Percentiles rank a stretch among this genome's conserved stretches.
Evolutionary conservation across 345 rosid genomes (phyloP).

Genomic region (Erodium maritimum): DNA sequence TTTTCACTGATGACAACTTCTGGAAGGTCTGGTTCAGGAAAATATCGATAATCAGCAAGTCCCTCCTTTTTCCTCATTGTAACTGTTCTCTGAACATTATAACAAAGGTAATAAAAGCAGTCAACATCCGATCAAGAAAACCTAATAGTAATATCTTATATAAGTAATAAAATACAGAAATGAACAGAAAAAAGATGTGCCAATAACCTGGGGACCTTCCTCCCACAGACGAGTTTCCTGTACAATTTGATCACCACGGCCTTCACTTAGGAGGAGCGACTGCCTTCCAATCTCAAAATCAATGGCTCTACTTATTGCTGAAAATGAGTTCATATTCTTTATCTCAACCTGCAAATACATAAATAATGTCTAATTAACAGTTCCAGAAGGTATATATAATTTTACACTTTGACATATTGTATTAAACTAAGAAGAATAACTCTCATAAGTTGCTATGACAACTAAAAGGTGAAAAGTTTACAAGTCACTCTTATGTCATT

Average conservation of each 20-base stretch:
- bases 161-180: not conserved
- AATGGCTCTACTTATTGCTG: constrained; percentile 74
- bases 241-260: constrained; percentile 54
- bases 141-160: not conserved
- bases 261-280: constrained; percentile 52
- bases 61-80: constrained; percentile 97
- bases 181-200: not conserved
- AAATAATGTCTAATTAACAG: constrained; percentile 10
- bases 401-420: not conserved
- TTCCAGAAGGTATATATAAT: not conserved
- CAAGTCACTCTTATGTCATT: not conserved
- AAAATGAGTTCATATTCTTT: constrained; percentile 85
- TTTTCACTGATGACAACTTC: constrained; percentile 62
- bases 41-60: constrained; percentile 85
- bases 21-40: constrained; percentile 96
- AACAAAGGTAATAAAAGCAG: constrained; percentile 5
- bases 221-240: constrained; percentile 98
- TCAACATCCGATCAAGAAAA: constrained; percentile 4
- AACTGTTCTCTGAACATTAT: constrained; percentile 60
- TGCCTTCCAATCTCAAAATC: constrained; percentile 88
- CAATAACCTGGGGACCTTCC: constrained; percentile 73
- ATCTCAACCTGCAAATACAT: constrained; percentile 62
- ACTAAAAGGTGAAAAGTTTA: not conserved
- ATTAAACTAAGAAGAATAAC: not conserved
- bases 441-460: not conserved